A percentile compares a stretch with the other conserved stretches of the same genome.
phyloP scores from a whole-genome alignment of 2,329 filamentous ascomycete species.

The Paraphoma sp. region DNA sequence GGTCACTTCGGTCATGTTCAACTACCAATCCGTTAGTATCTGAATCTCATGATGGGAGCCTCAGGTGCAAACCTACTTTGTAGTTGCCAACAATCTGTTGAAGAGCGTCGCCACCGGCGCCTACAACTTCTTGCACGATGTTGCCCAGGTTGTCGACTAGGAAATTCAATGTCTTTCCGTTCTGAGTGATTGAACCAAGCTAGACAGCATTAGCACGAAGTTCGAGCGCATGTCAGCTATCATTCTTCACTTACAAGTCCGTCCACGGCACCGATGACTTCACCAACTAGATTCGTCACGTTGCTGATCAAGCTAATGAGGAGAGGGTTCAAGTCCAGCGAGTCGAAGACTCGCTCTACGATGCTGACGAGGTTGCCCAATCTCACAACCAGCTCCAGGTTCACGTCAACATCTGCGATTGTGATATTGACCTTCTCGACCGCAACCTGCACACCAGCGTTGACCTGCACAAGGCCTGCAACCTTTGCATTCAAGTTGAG shows the following conservation, averaged over 20 bases:
- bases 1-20: constrained; percentile 64
- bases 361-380: constrained; percentile 67
- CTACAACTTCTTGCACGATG: constrained; percentile 66
- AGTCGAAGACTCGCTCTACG: constrained; percentile 66
- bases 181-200: constrained; percentile 65
- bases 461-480: constrained; percentile 62
- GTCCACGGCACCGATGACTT: constrained; percentile 64
- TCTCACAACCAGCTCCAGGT: constrained; percentile 66
- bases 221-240: not conserved
- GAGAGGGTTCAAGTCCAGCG: constrained; percentile 67
- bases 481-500: constrained; percentile 67
- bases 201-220: constrained; percentile 4
- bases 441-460: constrained; percentile 56
- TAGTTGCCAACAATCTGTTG: constrained; percentile 65
- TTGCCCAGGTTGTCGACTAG: constrained; percentile 68
- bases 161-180: constrained; percentile 62
- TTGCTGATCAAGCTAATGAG: constrained; percentile 63
- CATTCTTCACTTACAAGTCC: constrained; percentile 49
- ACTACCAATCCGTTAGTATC: constrained; percentile 7
- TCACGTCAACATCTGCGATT: constrained; percentile 65
- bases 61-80: constrained; percentile 28
- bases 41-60: not conserved
- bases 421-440: constrained; percentile 65
- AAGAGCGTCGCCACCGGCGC: constrained; percentile 53
- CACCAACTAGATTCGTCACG: constrained; percentile 59